Percentiles rank a stretch among this genome's conserved stretches.
Evolutionary conservation across 2,329 filamentous ascomycete species (phyloP).

Genomic region (Colletotrichum paranaense): DNA sequence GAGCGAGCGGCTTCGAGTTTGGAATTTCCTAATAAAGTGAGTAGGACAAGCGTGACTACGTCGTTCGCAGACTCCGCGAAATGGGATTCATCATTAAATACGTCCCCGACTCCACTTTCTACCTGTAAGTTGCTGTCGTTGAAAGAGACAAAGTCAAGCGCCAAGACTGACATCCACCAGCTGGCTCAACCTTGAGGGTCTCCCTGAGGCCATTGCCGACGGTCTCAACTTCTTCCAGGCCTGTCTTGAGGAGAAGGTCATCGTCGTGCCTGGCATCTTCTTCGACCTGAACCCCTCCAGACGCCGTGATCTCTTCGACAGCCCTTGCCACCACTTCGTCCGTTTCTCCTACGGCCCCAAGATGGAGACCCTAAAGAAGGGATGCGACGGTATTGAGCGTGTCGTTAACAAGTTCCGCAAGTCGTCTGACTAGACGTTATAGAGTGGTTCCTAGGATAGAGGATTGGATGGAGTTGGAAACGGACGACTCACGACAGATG

Average conservation of each 20-base stretch:
- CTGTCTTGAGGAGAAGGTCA: conserved; percentile 92
- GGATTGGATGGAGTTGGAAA: background rate
- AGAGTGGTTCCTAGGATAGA: background rate
- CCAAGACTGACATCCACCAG: conserved; percentile 38
- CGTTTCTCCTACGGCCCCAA: conserved; percentile 86
- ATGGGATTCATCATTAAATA: conserved; percentile 91
- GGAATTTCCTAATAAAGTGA: conserved; percentile 37
- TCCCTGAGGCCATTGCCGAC: conserved; percentile 87
- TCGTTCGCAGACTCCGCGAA: conserved; percentile 79
- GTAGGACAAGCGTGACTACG: conserved; percentile 89
- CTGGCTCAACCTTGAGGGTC: conserved; percentile 71
- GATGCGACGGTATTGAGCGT: conserved; percentile 86
- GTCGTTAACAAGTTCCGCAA: conserved; percentile 75
- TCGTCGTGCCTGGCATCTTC: conserved; percentile 97
- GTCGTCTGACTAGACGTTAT: conserved; percentile 39
- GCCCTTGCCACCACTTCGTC: conserved; percentile 92
- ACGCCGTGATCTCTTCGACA: conserved; percentile 91
- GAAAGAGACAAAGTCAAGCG: background rate
- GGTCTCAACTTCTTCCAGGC: conserved; percentile 98
- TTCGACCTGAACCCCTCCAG: conserved; percentile 95
- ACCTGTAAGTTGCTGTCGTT: conserved; percentile 71
- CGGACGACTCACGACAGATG: background rate
- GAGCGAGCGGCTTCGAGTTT: background rate
- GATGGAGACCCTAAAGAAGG: conserved; percentile 82
- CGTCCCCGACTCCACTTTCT: conserved; percentile 92